These are phyloP conservation scores for Rhexocercosporidium sp. DNA, from an alignment of 2,329 filamentous ascomycete species.

Conservation along the genomic window DNA sequence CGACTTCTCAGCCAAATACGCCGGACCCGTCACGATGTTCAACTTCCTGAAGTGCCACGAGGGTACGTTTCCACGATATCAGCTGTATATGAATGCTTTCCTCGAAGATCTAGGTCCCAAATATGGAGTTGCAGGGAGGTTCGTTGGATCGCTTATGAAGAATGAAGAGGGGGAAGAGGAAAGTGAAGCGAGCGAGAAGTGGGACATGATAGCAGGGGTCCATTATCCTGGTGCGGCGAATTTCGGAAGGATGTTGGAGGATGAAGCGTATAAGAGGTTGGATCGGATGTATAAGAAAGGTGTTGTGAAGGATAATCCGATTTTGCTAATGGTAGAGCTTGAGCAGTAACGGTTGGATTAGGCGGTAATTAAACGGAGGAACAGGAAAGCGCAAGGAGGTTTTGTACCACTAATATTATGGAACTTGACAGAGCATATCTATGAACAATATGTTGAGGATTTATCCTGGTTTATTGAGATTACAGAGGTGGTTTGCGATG, in stretches of 20 bases:
- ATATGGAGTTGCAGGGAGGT: not conserved
- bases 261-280: not conserved
- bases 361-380: too few species aligned
- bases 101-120: not conserved
- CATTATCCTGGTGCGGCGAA: not conserved
- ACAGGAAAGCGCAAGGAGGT: too few species aligned
- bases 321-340: constrained; percentile 1
- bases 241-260: not conserved
- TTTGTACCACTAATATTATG: too few species aligned
- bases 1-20: not conserved
- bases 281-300: constrained; percentile 1
- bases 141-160: not conserved
- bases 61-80: not conserved
- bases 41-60: not conserved
- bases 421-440: too few species aligned
- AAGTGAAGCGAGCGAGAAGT: not conserved
- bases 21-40: not conserved
- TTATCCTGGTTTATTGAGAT: too few species aligned
- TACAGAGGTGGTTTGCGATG: too few species aligned
- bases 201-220: not conserved
- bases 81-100: not conserved
- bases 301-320: not conserved
- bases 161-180: not conserved
- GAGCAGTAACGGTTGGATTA: not conserved
- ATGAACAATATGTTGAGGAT: too few species aligned